Evolutionary conservation across 2,329 filamentous ascomycete species (phyloP), one percentile per base, ranked within the genome.

Genomic region (Alternaria sp.): DNA sequence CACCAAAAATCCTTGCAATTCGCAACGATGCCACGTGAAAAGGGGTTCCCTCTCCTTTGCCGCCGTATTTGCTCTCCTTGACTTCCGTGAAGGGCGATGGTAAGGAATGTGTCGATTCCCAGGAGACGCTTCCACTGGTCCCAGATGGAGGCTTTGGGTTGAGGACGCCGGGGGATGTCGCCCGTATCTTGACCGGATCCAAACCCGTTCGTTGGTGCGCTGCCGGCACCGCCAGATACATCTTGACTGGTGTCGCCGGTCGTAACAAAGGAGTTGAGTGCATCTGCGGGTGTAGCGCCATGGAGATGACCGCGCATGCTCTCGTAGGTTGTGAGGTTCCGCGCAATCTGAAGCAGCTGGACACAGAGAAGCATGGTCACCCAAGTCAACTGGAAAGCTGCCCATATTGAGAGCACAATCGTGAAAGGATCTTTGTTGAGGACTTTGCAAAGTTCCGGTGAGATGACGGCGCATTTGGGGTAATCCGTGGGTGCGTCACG

Each of bases 1-100:
- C 92, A 95, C 93, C 94, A 98, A 79, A 99, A 99, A 80, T 99
- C 96, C 69, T 88, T 91, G 81, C 96, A 99, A 77, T 99, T 99
- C 63, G 90, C 87, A n/a, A 96, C 72, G 43, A 93, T 85, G 8
- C 96, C 96, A 30, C 89, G 86, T 61, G 90, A 95, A 79, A 95
- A 99, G 0, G 94, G 94, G 78, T 98, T 99, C 69, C 85, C 87
- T 60, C 85, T 84, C 67, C 85, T 80, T 73, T 61, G 67, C 63
- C 64, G 66, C 3, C 64, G 54, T 71, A 79, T 66, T 69, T 81
- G 68, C 70, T 86, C 81, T 70, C 80, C 73, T 70, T 82, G 71
- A 80, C 90, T 89, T 0, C 92, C 92, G 56, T 92, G 89, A 45
- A 93, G 87, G 1, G 96, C 94, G 2, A 94, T 97, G 70, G 95